Base-by-base conservation (phyloP, 306 rosid species). In the Vigna nakashimae region DNA sequence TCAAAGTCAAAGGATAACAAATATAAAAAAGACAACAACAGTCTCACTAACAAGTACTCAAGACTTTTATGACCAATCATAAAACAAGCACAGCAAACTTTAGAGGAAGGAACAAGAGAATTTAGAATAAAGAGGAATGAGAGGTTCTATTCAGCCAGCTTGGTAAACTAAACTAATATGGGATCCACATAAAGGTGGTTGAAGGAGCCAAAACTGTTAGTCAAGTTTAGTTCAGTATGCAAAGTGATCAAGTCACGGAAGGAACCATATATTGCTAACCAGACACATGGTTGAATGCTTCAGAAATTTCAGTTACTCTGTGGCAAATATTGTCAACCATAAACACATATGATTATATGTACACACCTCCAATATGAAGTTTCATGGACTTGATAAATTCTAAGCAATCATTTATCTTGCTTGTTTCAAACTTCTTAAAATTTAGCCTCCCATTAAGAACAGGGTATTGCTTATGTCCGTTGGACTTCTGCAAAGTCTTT, bases 371-470 rank as follows among this genome's bases (percentile, higher is more conserved):
- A 56, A 81, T 79, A 80, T 86, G 88, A 82, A 92, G 94, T 80
- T 85, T 84, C 90, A 86, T 81, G 84, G 90, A 77, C 67, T 85
- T 76, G 65, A 95, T 90, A 79, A 92, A 95, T 60, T 91, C 94
- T 80, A 95, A 24, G 70, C 96, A 89, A 43, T 95, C 98, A 76
- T 86, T 77, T 69, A 92, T 91, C 83, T 90, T 92, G 90, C 90
- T 74, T n/a, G 98, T 89, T 76, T 95, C 98, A 7, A 95, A 95
- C 72, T 82, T 92, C 57, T 84, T 85, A 82, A 95, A 95, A 84
- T 88, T 90, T 67, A 95, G 93, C 82, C 75, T 95, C 86, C 98
- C 98, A 74, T 84, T 77, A 75, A 91, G 82, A 87, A 85, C 82
- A 55, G 81, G 74, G 53, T 8, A 22, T 62, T 77, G 73, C 79